phyloP scores from a whole-genome alignment of 257 asterid species.

The Jacaranda copaia region DNA sequence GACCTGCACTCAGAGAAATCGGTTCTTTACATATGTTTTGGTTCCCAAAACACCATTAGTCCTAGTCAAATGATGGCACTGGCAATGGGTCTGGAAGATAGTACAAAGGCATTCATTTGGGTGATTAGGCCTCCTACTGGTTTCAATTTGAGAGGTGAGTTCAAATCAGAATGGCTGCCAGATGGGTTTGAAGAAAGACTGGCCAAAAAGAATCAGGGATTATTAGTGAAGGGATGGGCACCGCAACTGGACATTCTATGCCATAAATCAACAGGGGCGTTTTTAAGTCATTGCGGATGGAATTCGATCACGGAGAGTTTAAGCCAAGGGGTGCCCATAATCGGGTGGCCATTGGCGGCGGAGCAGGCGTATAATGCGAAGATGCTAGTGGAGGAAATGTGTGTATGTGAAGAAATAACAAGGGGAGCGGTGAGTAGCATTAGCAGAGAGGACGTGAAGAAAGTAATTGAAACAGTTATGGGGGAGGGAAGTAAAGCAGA shows the following conservation, averaged over 20 bases:
- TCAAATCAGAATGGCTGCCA: slow-evolving; percentile 79
- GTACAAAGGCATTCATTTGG: slow-evolving; percentile 75
- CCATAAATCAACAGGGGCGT: slow-evolving; percentile 73
- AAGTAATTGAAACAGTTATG: slow-evolving; percentile 61
- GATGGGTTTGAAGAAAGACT: slow-evolving; percentile 56
- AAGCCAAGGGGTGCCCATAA: slow-evolving; percentile 90
- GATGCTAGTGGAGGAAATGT: slow-evolving; percentile 86
- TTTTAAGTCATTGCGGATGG: slow-evolving; percentile 95
- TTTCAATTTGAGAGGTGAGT: slow-evolving; percentile 54
- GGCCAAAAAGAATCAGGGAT: slow-evolving; percentile 45
- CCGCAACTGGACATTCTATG: slow-evolving; percentile 88
- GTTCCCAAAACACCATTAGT: slow-evolving; percentile 90
- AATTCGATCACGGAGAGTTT: slow-evolving; percentile 82
- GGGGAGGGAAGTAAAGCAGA: slow-evolving; percentile 55
- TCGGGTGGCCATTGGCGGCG: slow-evolving; percentile 96
- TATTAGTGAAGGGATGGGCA: slow-evolving; percentile 87
- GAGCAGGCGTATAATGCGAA: slow-evolving; percentile 89
- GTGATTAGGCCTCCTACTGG: slow-evolving; percentile 82
- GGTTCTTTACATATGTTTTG: slow-evolving; percentile 82
- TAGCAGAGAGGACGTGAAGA: slow-evolving; percentile 63
- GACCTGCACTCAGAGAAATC: slow-evolving; percentile 52
- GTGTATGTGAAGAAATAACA: slow-evolving; percentile 70
- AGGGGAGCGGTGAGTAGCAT: slow-evolving; percentile 53
- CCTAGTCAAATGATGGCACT: slow-evolving; percentile 83
- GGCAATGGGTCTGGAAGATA: slow-evolving; percentile 76